phyloP scores from a whole-genome alignment of 2,329 filamentous ascomycete genomes.

The Pestalotiopsis sp. region DNA sequence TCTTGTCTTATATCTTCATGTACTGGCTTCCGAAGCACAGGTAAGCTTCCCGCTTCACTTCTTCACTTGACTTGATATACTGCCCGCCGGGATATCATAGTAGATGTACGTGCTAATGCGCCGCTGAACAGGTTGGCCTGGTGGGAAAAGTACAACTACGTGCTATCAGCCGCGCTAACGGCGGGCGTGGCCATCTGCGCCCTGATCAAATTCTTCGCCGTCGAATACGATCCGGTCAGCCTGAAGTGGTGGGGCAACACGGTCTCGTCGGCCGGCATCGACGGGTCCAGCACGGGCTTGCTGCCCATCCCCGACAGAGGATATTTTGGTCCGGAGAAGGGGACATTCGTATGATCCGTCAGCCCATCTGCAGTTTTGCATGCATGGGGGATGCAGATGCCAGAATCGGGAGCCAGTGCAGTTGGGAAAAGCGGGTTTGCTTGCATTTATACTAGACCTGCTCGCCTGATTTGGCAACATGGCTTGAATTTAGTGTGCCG shows the following conservation, averaged over 20 bases:
- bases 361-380: neutral
- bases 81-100: neutral
- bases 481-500: neutral
- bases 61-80: neutral
- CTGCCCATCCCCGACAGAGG: conserved; percentile 10
- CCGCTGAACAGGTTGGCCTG: conserved; percentile 28
- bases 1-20: conserved; percentile 43
- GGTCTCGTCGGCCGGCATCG: conserved; percentile 7
- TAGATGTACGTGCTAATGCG: neutral
- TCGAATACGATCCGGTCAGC: conserved; percentile 36
- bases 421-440: neutral
- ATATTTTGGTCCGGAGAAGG: conserved; percentile 11
- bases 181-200: conserved; percentile 42
- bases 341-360: neutral
- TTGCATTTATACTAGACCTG: neutral
- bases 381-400: too few relatives aligned
- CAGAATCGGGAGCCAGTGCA: neutral
- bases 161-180: conserved; percentile 41
- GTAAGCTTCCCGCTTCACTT: conserved; percentile 11
- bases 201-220: conserved; percentile 43
- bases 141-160: conserved; percentile 49
- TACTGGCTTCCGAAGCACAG: conserved; percentile 38
- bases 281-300: conserved; percentile 9
- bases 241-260: conserved; percentile 46
- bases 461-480: neutral